Evolutionary conservation across 2,329 filamentous ascomycete species (phyloP).

Genomic region (Arthroderma uncinatum): DNA sequence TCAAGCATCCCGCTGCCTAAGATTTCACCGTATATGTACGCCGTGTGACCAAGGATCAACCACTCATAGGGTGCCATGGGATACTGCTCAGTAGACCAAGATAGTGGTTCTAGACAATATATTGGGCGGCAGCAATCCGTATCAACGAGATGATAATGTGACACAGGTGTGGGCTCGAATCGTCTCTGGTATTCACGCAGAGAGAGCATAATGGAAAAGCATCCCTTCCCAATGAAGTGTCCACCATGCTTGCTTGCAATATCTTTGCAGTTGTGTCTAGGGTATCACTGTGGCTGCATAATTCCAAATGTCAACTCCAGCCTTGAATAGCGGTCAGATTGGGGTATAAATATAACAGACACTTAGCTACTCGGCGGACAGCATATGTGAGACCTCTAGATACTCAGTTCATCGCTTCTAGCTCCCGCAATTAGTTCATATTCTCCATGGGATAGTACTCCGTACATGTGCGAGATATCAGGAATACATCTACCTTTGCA

Average conservation of each 20-base stretch:
- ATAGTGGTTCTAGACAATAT: background rate
- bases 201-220: background rate
- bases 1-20: background rate
- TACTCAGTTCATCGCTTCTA: too few relatives aligned
- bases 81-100: background rate
- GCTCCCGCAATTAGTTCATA: too few relatives aligned
- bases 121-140: background rate
- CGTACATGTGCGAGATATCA: background rate
- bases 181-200: background rate
- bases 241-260: background rate
- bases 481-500: background rate
- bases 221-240: background rate
- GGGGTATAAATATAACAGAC: background rate
- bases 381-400: background rate
- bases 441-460: too few relatives aligned
- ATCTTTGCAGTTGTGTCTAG: background rate
- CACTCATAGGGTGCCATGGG: background rate
- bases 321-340: background rate
- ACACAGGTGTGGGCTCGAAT: background rate
- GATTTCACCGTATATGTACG: background rate
- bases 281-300: background rate
- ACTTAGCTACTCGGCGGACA: background rate
- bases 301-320: too few relatives aligned
- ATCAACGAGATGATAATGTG: background rate
- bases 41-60: background rate